Percentiles rank a stretch among this genome's conserved stretches.
phyloP scores from a whole-genome alignment of 2,329 filamentous ascomycete genomes.

The Dryadomyces sulphureus region DNA sequence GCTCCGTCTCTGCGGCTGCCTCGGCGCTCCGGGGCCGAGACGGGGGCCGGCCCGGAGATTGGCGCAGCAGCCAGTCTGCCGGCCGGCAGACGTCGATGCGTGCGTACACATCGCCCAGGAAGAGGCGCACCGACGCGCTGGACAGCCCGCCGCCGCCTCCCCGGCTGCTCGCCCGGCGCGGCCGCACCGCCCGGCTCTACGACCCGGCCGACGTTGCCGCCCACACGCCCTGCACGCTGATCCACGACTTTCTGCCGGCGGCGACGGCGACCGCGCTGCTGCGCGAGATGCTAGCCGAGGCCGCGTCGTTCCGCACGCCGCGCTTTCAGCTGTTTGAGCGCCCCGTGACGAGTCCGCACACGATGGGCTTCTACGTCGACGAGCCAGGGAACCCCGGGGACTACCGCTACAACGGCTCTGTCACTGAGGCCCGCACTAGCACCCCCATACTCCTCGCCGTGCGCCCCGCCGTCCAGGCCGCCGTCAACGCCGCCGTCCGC shows the following conservation, averaged over 20 bases:
- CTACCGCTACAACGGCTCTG: constrained; percentile 74
- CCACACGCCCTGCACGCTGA: constrained; percentile 79
- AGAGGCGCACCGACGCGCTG: background rate
- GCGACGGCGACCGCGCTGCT: constrained; percentile 62
- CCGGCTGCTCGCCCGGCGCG: constrained; percentile 49
- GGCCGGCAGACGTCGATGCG: constrained; percentile 51
- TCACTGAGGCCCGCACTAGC: constrained; percentile 63
- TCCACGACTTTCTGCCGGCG: constrained; percentile 73
- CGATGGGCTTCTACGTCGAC: constrained; percentile 69
- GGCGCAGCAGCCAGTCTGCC: constrained; percentile 15
- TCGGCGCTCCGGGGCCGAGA: constrained; percentile 29
- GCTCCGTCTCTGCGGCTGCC: constrained; percentile 54
- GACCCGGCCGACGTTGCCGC: constrained; percentile 65
- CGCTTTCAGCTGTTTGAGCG: constrained; percentile 78
- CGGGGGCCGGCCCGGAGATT: background rate
- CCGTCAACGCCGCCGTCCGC: constrained; percentile 66
- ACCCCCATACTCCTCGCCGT: constrained; percentile 61
- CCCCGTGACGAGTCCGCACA: constrained; percentile 74
- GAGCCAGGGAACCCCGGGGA: constrained; percentile 28
- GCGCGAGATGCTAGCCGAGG: constrained; percentile 58
- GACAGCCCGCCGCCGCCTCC: background rate
- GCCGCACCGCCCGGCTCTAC: constrained; percentile 71
- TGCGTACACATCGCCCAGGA: constrained; percentile 24
- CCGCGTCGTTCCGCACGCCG: constrained; percentile 46
- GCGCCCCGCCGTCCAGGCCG: constrained; percentile 52